These are phyloP conservation scores for Pseudogymnoascus sp. DNA, from an alignment of 2,329 filamentous ascomycete species.

Conservation along the genomic window DNA sequence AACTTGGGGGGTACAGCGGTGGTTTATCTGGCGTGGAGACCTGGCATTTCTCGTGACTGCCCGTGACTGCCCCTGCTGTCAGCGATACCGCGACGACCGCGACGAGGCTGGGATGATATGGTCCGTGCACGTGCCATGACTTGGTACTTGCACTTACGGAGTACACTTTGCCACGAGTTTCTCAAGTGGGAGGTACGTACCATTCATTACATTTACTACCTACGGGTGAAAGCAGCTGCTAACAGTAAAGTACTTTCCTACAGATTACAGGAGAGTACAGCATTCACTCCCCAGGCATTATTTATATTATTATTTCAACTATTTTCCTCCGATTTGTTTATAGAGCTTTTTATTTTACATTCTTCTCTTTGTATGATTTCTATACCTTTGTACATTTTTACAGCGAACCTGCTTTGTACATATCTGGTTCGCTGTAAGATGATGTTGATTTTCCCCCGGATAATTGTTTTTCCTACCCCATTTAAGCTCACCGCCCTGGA, in stretches of 20 bases:
- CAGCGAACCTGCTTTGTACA: background rate
- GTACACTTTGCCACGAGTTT: conserved; percentile 2
- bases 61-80: background rate
- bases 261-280: no score
- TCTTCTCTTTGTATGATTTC: no score
- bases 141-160: background rate
- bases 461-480: background rate
- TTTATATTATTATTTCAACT: no score
- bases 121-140: background rate
- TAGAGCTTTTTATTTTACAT: no score
- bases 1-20: background rate
- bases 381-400: background rate
- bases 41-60: background rate
- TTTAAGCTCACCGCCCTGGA: conserved; percentile 9
- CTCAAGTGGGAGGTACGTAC: background rate
- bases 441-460: background rate
- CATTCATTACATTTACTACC: background rate
- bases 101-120: background rate
- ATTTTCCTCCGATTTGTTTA: no score
- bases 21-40: background rate
- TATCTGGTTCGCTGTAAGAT: no score
- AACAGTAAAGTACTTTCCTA: no score
- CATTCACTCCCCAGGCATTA: no score
- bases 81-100: background rate
- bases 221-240: background rate